These are phyloP conservation scores for Lepidium campestre DNA, from an alignment of 441 rosid genomes.

Conservation along the genomic window DNA sequence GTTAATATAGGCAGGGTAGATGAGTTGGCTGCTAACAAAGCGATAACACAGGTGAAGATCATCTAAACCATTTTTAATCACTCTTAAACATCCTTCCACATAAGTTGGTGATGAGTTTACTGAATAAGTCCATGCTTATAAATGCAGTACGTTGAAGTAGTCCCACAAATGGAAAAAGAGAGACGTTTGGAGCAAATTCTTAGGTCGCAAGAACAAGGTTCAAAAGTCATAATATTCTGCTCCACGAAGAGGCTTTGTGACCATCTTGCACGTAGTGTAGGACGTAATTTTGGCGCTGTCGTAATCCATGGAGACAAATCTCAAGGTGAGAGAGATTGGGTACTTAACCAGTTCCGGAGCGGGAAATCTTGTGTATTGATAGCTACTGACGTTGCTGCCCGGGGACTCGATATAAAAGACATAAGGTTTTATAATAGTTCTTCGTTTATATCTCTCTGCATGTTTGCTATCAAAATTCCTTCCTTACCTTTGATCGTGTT, in stretches of 20 bases:
- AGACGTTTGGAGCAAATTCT: constrained; percentile 90
- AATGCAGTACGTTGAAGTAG: constrained; percentile 82
- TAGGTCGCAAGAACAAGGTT: constrained; percentile 83
- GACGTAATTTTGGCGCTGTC: constrained; percentile 79
- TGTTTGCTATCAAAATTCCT: neutral
- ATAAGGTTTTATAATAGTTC: constrained; percentile 44
- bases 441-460: neutral
- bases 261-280: constrained; percentile 78
- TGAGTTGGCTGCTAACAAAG: constrained; percentile 90
- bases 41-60: constrained; percentile 80
- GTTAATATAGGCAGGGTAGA: constrained; percentile 94
- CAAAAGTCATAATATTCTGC: constrained; percentile 83
- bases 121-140: neutral
- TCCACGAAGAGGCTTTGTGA: constrained; percentile 89
- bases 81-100: neutral
- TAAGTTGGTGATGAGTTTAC: constrained; percentile 7
- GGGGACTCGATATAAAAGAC: constrained; percentile 93
- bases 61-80: neutral
- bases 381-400: constrained; percentile 97
- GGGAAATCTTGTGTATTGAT: constrained; percentile 81
- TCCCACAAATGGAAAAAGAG: constrained; percentile 88
- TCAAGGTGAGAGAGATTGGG: constrained; percentile 95
- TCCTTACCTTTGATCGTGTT: constrained; percentile 10
- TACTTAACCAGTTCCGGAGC: constrained; percentile 74
- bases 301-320: constrained; percentile 97